Base-by-base conservation (phyloP, 1,284 basidiomycete species). In the Coriolopsis trogii region DNA sequence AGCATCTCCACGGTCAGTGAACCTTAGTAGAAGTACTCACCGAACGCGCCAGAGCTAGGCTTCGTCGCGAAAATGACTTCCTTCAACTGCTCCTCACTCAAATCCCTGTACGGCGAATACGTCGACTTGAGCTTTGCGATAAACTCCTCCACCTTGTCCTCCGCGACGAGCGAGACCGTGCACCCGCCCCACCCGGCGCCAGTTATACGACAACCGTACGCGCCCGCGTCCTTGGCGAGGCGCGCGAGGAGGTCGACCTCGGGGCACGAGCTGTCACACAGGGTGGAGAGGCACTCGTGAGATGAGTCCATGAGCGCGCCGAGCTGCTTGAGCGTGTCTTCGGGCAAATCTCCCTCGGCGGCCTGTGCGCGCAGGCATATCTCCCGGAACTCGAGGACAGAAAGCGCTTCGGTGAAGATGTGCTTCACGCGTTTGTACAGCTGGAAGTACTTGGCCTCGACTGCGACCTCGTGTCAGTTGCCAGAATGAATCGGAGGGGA, bases 131-230 rank as follows among this genome's bases (percentile, higher is more conserved):
- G 73, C 53, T 76, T 74, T 53, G 72, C 65, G 41, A 94, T 85
- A 65, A 95, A 94, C n/a, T 64, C 57, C 0, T 80, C 76, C 3
- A 91, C 88, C 30, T 79, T 64, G n/a, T 74, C 70, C 60, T 89
- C 85, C 6, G 82, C 78, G 3, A 95, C 87, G 16, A 95, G 78
- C 15, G 89, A 91, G 20, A 95, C 88, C 0, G 89, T 89, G 60
- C 91, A 93, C 10, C 93, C 93, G 43, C 93, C 93, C 92, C 92
- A 96, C 2, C 93, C 93, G 0, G 93, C 93, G 36, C 89, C 89
- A 26, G 91, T 92, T 18, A 91, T 70, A 28, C 90, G 78, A 60
- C 84, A 87, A 1, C 92, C 93, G 52, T 86, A 80, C 7, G 91
- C 90, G 9, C 92, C 92, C 3, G 84, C 80, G 16, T 79, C 73